Base-by-base conservation (phyloP, 2,329 filamentous ascomycete species). In the Pleomassaria siparia region DNA sequence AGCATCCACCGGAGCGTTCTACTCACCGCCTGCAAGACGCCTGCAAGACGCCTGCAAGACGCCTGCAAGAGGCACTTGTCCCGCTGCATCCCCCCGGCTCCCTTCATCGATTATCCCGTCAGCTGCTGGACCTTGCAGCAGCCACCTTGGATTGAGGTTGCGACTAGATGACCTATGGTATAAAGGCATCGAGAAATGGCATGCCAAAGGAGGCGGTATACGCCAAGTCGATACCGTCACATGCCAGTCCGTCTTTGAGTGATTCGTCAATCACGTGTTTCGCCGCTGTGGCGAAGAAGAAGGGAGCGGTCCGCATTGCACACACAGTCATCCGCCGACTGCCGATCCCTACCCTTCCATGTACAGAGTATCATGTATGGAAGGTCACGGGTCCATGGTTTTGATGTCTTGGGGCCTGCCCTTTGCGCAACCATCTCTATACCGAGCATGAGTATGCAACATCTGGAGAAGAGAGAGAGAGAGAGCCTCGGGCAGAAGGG, bases 301-400 rank as follows among this genome's bases (percentile, higher is more conserved):
- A 49, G 50, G 54, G 49, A 47, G 56, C 62, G 62, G 65, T 54
- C 62, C 62, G 58, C n/a, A n/a, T 56, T 46, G 62, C 60, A 65
- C 59, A 42, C 57, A 55, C 43, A 63, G 55, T 54, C 55, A 53
- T 49, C 49, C 47, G 49, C 42, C 26, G 25, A 46, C 16, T 53
- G 56, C 58, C 55, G 54, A 57, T 55, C 51, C 49, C 50, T 50
- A n/a, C n/a, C n/a, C n/a, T n/a, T n/a, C n/a, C n/a, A n/a, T n/a
- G n/a, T n/a, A 47, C 48, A 26, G 39, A 33, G 43, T 56, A 54
- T 54, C 54, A 54, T 60, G 57, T 54, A 53, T 50, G 43, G 46
- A 58, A 56, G 39, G 50, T 66, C 63, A 64, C 55, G 49, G 50
- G 57, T 54, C 29, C 35, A 50, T 53, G 53, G 48, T 50, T 50